These are phyloP conservation scores for Claviceps fusiformis DNA, from an alignment of 2,329 filamentous ascomycete genomes.

Conservation along the genomic window DNA sequence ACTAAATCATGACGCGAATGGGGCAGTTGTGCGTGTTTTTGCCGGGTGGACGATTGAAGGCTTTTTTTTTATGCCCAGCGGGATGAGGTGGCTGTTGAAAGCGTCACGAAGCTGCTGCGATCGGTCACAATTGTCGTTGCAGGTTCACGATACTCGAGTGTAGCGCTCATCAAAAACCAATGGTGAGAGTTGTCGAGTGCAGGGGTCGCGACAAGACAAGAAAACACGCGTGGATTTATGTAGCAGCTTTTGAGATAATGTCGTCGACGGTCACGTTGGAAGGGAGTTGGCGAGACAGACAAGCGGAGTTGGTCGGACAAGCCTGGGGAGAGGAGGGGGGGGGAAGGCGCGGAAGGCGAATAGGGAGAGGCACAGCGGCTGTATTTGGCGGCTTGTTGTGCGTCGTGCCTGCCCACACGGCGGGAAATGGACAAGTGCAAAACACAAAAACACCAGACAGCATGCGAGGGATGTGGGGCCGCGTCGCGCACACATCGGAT, in stretches of 20 bases:
- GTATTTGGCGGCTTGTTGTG: not conserved
- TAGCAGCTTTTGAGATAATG: not conserved
- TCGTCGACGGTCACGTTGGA: not conserved
- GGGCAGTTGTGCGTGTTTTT: not conserved
- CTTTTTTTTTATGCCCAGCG: not conserved
- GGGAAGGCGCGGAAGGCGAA: not conserved
- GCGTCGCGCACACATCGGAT: not conserved
- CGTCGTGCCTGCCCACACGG: not conserved
- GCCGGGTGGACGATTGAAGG: not conserved
- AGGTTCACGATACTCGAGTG: not conserved
- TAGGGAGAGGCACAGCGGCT: not conserved
- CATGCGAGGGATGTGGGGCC: not conserved
- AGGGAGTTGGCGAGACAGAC: not conserved
- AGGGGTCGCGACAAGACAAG: not conserved
- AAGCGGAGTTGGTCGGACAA: conserved; percentile 3
- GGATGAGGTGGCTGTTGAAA: not conserved
- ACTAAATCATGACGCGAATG: conserved; percentile 1
- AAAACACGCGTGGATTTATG: not conserved
- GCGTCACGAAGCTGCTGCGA: not conserved
- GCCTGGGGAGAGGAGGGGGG: not conserved
- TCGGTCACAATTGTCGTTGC: not conserved
- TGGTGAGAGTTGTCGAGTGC: not conserved
- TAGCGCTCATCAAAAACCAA: not conserved
- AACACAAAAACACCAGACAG: not conserved
- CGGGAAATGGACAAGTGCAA: not conserved